Evolutionary conservation across 345 rosid genomes (phyloP).

Genomic region (Lepidium sativum): DNA sequence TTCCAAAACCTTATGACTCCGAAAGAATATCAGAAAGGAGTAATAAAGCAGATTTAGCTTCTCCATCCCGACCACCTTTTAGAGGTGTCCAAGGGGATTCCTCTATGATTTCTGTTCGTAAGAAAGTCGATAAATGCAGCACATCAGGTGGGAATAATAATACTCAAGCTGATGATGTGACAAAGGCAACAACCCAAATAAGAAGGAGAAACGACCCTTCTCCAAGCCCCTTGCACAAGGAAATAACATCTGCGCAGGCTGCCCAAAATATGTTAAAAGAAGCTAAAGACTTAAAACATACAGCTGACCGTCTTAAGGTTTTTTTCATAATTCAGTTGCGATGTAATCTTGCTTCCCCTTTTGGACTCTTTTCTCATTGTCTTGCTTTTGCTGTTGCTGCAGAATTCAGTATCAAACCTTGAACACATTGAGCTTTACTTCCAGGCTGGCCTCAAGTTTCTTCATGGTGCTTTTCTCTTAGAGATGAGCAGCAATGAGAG

Average conservation of each 20-base stretch:
- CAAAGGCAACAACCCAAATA: constrained; percentile 20
- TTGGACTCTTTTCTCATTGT: not conserved
- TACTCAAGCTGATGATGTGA: constrained; percentile 21
- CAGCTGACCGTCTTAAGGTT: constrained; percentile 95
- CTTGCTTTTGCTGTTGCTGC: constrained; percentile 31
- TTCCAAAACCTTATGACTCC: constrained; percentile 27
- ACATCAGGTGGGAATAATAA: constrained; percentile 19
- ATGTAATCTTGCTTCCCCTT: not conserved
- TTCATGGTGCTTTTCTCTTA: constrained; percentile 65
- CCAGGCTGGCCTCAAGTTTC: constrained; percentile 94
- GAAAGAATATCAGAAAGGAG: constrained; percentile 28
- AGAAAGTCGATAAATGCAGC: constrained; percentile 18
- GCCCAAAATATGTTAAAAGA: constrained; percentile 78
- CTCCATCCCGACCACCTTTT: constrained; percentile 27
- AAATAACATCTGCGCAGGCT: constrained; percentile 35
- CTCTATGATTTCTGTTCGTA: constrained; percentile 16
- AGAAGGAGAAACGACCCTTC: constrained; percentile 27
- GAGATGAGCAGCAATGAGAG: constrained; percentile 62
- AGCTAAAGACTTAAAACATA: constrained; percentile 85
- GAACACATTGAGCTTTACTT: constrained; percentile 82
- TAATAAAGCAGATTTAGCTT: constrained; percentile 24
- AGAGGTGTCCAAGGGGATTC: constrained; percentile 27
- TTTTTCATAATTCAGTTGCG: constrained; percentile 11
- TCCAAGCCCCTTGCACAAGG: constrained; percentile 31
- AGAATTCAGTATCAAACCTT: constrained; percentile 49